These are phyloP conservation scores for Penicillium parvum DNA, from an alignment of 495 filamentous ascomycete species.

Conservation along the genomic window DNA sequence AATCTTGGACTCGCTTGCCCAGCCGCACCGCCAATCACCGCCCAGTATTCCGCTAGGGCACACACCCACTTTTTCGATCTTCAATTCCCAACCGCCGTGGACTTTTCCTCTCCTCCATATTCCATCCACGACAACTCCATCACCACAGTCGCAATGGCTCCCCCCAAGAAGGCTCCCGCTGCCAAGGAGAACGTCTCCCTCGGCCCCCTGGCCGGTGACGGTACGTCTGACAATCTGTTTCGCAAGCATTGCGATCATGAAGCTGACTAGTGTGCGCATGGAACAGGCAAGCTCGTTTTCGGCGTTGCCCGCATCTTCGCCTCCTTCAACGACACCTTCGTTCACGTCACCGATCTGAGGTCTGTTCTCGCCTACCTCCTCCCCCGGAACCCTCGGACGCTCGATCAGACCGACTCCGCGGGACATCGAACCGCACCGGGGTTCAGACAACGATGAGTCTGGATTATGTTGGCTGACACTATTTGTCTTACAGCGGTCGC, in stretches of 20 bases:
- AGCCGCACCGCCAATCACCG: constrained; percentile 28
- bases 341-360: constrained; percentile 99
- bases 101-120: constrained; percentile 33
- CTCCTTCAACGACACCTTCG: constrained; percentile 98
- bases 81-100: background rate
- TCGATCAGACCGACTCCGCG: constrained; percentile 1
- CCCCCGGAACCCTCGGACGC: background rate
- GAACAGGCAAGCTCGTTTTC: constrained; percentile 89
- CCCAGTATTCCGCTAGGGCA: constrained; percentile 33
- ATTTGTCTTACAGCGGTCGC: constrained; percentile 79
- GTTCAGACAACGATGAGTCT: background rate
- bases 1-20: constrained; percentile 34
- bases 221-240: constrained; percentile 41
- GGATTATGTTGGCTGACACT: constrained; percentile 50
- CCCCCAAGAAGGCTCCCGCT: constrained; percentile 78
- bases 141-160: constrained; percentile 53
- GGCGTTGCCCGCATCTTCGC: constrained; percentile 99
- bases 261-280: constrained; percentile 17
- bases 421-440: background rate
- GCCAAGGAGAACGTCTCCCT: constrained; percentile 97
- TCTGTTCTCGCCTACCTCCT: constrained; percentile 46
- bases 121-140: constrained; percentile 41
- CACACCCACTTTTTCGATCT: constrained; percentile 40
- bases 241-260: background rate
- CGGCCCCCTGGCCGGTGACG: constrained; percentile 89